These are phyloP conservation scores for Pichia nanzhaoensis DNA, from an alignment of 805 yeast genomes.

Conservation along the genomic window DNA sequence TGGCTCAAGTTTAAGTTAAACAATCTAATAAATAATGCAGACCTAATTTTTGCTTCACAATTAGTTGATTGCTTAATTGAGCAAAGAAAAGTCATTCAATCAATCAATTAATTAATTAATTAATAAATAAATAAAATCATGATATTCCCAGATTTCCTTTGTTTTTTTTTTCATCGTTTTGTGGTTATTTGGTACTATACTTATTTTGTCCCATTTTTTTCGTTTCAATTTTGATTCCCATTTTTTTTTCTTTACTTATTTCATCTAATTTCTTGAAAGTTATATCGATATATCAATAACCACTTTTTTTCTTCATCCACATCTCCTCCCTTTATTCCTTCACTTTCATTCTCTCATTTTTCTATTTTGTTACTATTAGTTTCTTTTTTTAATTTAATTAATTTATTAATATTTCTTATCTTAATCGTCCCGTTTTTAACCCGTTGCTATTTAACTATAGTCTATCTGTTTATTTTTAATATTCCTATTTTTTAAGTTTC, in stretches of 20 bases:
- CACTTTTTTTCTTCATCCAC: neutral
- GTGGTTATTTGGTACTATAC: neutral
- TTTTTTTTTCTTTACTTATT: too few species aligned
- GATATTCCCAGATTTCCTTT: neutral
- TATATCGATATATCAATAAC: neutral
- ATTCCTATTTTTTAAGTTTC: too few species aligned
- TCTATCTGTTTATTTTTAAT: too few species aligned
- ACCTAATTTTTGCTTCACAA: too few species aligned
- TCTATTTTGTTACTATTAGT: neutral
- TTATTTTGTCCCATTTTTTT: too few species aligned
- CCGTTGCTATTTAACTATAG: neutral
- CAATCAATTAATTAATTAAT: neutral
- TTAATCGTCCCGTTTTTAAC: neutral
- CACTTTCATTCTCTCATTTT: neutral
- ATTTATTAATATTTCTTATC: constrained; percentile 1
- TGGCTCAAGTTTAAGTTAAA: constrained; percentile 67
- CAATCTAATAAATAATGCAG: neutral
- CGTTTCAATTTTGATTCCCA: too few species aligned
- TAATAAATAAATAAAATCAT: neutral
- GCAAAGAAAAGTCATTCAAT: too few species aligned
- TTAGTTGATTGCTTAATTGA: too few species aligned
- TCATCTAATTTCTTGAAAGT: neutral
- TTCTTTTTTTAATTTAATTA: neutral
- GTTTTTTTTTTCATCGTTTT: neutral
- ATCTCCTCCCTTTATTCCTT: neutral